A percentile compares a stretch with the other conserved stretches of the same genome.
Conservation (phyloP, 768 basidiomycete genomes). For the Hericium rajendrae region DNA sequence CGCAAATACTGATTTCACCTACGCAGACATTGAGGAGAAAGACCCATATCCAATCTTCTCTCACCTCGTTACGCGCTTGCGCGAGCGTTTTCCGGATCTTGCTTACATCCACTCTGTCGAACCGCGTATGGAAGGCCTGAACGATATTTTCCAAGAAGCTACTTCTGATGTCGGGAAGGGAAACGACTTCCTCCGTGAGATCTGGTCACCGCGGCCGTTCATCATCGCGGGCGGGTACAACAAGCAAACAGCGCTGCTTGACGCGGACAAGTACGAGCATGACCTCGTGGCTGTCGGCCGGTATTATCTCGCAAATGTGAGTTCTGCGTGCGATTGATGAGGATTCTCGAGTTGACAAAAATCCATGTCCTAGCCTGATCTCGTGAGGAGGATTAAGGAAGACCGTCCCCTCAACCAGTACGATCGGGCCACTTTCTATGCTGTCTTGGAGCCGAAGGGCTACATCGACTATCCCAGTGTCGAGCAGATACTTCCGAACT, state of each 20-base stretch:
- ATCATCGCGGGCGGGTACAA: conserved; percentile 15
- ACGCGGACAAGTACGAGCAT: conserved; percentile 9
- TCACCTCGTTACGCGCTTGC: conserved; percentile 17
- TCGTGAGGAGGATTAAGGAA: conserved; percentile 7
- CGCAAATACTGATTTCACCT: not conserved
- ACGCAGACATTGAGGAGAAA: conserved; percentile 10
- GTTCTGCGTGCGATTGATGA: not conserved
- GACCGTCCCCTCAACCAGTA: not conserved
- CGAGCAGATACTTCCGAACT: not conserved
- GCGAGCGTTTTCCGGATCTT: conserved; percentile 19
- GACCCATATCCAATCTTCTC: conserved; percentile 18
- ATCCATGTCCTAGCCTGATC: conserved; percentile 4
- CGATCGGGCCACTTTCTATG: conserved; percentile 4
- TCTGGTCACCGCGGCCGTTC: conserved; percentile 12
- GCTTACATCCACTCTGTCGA: conserved; percentile 30
- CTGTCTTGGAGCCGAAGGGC: not conserved
- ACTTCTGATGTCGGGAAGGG: not conserved
- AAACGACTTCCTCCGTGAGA: conserved; percentile 13
- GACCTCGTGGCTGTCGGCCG: conserved; percentile 18
- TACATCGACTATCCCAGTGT: conserved; percentile 9
- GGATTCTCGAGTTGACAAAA: not conserved
- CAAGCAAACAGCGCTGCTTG: conserved; percentile 8
- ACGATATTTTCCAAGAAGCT: not conserved
- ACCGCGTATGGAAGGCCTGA: conserved; percentile 3
- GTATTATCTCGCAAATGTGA: conserved; percentile 22